A percentile compares a stretch with the other conserved stretches of the same genome.
Evolutionary conservation across 1,284 basidiomycete genomes (phyloP).

Genomic region (Papiliotrema terrestris): DNA sequence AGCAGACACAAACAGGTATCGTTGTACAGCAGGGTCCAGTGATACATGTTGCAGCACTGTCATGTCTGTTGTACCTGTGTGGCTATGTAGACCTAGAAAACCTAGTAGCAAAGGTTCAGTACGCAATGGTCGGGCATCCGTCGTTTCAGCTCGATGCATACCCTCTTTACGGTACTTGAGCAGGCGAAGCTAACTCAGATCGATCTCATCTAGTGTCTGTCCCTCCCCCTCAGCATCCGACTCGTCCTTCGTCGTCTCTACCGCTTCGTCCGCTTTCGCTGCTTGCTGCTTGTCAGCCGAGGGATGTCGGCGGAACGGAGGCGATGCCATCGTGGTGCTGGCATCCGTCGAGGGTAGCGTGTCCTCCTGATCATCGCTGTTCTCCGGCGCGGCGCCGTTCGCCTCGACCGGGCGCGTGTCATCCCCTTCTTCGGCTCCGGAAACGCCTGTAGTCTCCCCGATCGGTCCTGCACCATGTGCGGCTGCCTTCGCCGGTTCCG

Average conservation of each 20-base stretch:
- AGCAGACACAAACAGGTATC: no score
- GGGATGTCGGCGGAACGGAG: not conserved
- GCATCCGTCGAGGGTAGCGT: not conserved
- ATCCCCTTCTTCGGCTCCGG: not conserved
- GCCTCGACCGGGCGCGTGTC: not conserved
- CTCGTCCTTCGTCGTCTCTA: slow-evolving; percentile 16
- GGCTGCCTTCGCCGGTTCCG: not conserved
- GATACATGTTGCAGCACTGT: no score
- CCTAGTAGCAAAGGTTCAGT: no score
- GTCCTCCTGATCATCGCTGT: not conserved
- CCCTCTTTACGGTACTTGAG: no score
- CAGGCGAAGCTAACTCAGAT: slow-evolving; percentile 14
- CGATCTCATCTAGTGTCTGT: slow-evolving; percentile 25
- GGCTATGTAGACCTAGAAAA: no score
- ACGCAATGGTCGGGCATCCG: no score
- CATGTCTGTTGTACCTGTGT: no score
- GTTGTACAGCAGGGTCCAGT: no score
- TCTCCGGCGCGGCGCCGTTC: not conserved
- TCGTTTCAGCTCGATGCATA: no score
- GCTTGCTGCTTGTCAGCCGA: slow-evolving; percentile 6
- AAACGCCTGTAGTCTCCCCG: not conserved
- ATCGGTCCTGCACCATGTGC: not conserved
- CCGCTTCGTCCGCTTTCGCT: slow-evolving; percentile 10
- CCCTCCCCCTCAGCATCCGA: slow-evolving; percentile 12
- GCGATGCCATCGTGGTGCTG: not conserved